Base-by-base conservation (phyloP, 2,329 filamentous ascomycete species). In the Botryotinia calthae region DNA sequence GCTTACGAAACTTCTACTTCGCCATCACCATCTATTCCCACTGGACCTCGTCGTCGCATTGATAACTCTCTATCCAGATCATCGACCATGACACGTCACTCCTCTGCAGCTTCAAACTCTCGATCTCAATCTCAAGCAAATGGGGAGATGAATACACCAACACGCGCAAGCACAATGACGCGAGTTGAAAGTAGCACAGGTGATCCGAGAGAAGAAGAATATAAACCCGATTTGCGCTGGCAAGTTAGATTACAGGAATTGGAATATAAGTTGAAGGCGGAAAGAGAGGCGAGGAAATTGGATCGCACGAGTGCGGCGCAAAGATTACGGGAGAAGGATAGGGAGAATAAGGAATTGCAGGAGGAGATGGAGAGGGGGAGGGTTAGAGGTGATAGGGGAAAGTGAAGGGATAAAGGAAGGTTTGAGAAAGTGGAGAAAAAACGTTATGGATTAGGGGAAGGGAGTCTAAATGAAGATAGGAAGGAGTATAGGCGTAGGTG, bases 231-330 rank as follows among this genome's bases (percentile, higher is more conserved):
- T 72, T 69, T 78, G 76, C 89, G 92, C 77, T 97, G 94, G 93
- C 90, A 97, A 76, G 88, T 97, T 75, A 86, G 96, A 10, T 85
- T 98, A 48, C 90, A 93, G 73, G 95, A 98, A 80, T 85, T 98
- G 77, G 96, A 99, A 84, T 88, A 91, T 76, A 89, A 97, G 77
- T 85, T 99, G 28, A 97, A 97, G 82, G 90, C 93, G 63, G 96
- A 99, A 83, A 86, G 96, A 22, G 96, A 98, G 82, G 94, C 91
- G 1, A 85, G 96, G 62, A 85, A 97, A 70, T 85, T 97, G 73
- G 96, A 99, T 82, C 89, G 96, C 5, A 91, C 88, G 65, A 94
- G 94, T 37, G 95, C 95, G 42, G 85, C 93, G 71, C 92, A 94
- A 83, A 86, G 95, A 70, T 83, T 97, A 0, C 91, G 94, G 73